Percentiles rank a stretch among this genome's conserved stretches.
Evolutionary conservation across 331 rosid species (phyloP).

Genomic region (Quercus tomentella): DNA sequence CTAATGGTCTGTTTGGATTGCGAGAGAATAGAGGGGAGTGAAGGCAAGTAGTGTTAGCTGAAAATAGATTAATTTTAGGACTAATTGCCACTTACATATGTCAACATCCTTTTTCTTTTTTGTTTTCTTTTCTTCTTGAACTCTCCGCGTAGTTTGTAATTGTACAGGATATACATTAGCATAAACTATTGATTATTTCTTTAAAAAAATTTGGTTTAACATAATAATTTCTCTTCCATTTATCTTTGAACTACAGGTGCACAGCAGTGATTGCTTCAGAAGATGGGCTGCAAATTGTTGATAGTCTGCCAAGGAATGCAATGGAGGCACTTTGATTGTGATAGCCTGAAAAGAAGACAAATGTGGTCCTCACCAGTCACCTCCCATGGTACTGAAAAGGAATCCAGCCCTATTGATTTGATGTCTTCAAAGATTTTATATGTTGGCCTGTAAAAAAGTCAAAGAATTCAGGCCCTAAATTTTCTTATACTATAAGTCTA

Average conservation of each 20-base stretch:
- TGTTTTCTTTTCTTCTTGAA: not conserved
- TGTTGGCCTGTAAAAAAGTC: too few relatives aligned
- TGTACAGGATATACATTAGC: not conserved
- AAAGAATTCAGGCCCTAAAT: not conserved
- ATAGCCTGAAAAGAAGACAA: not conserved
- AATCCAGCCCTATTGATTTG: too few relatives aligned
- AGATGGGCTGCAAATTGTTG: slow-evolving; percentile 45
- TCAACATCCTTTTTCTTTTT: not conserved
- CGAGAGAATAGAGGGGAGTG: rapidly evolving
- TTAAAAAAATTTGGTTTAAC: not conserved
- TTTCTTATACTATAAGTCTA: too few relatives aligned
- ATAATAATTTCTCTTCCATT: not conserved
- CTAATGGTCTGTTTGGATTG: not conserved
- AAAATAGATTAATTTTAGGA: too few relatives aligned
- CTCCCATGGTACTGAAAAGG: not conserved
- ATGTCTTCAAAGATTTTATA: too few relatives aligned
- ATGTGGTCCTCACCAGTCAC: not conserved
- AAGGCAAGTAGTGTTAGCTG: rapidly evolving
- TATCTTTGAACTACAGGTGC: slow-evolving; percentile 46
- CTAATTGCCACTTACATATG: not conserved
- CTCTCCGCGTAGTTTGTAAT: not conserved
- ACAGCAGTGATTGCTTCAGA: slow-evolving; percentile 70
- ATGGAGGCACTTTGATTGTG: slow-evolving; percentile 31
- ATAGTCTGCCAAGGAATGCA: slow-evolving; percentile 55
- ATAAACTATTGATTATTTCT: not conserved